Base-by-base conservation (phyloP, 2,329 filamentous ascomycete species). In the Neopestalotiopsis clavispora region DNA sequence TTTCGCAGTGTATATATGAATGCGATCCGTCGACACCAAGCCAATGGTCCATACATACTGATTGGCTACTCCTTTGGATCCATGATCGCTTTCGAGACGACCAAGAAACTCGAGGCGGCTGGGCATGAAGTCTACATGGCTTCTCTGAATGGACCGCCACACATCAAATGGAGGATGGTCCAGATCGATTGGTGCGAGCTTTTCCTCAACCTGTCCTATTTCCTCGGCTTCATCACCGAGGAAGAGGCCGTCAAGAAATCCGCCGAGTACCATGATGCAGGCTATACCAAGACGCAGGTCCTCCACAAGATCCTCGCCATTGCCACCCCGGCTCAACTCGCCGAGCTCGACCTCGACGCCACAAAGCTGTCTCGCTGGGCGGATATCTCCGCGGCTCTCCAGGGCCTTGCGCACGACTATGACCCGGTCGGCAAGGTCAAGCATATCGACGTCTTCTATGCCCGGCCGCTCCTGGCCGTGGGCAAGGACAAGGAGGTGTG, bases 1-100 rank as follows among this genome's bases (percentile, higher is more conserved):
- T 3, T 60, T 63, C 3, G 78, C 73, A 66, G 64, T 38, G 20
- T 61, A 0, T 86, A 86, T 70, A 72, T 78, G 65, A 28, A 64
- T 0, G 76, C 78, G 0, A 82, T 86, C 63, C 78, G 79, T 34
- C 28, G 67, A 1, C 68, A 69, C 1, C 84, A 86, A 62, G 82
- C 83, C 0, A 9, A 75, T 1, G 84, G 84, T 1, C 84, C 84
- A 0, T 86, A 86, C 68, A 80, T 81, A 1, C 71, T 86, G 5
- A 79, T 80, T 0, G 84, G 84, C 3, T 85, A 85, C 71, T 82
- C 78, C 2, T 85, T 81, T 69, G 84, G 84, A 1, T 74, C 77
- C 0, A 83, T 84, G 68, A 69, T 85, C 1, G 80, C 81, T 0
- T 86, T 84, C 68, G 84, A 86, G 70, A 74, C 82, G 1, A 74